phyloP scores from a whole-genome alignment of 805 yeast genomes.

The Lachancea quebecensis region DNA sequence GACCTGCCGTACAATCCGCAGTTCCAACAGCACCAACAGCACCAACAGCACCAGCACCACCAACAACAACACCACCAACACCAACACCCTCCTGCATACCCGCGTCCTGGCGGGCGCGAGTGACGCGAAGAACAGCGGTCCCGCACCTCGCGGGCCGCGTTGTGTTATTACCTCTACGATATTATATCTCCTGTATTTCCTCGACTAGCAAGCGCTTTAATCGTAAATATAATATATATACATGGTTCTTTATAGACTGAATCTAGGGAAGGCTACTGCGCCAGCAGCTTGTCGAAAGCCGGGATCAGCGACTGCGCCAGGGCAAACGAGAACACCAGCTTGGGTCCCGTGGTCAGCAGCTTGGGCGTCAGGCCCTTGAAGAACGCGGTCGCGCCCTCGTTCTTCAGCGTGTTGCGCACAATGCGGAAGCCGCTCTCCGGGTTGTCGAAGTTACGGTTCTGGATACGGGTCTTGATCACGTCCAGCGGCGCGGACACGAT shows the following conservation, averaged over 20 bases:
- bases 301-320: constrained; percentile 96
- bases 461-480: constrained; percentile 97
- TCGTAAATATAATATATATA: not conserved
- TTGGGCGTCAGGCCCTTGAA: constrained; percentile 97
- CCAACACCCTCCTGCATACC: no score
- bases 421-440: constrained; percentile 92
- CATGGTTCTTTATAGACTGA: not conserved
- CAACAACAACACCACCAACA: no score
- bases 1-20: constrained; percentile 44
- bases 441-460: constrained; percentile 90
- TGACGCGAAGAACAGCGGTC: no score
- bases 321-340: constrained; percentile 96
- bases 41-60: no score
- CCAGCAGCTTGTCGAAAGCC: constrained; percentile 72
- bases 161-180: no score
- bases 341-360: constrained; percentile 95
- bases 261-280: not conserved
- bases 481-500: constrained; percentile 97
- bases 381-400: constrained; percentile 85
- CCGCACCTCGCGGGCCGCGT: no score
- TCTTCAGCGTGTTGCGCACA: constrained; percentile 84
- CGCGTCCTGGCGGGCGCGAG: no score
- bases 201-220: not conserved
- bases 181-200: no score
- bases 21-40: no score